Conservation (phyloP, 2,329 filamentous ascomycete genomes). For the Fusarium subglutinans region DNA sequence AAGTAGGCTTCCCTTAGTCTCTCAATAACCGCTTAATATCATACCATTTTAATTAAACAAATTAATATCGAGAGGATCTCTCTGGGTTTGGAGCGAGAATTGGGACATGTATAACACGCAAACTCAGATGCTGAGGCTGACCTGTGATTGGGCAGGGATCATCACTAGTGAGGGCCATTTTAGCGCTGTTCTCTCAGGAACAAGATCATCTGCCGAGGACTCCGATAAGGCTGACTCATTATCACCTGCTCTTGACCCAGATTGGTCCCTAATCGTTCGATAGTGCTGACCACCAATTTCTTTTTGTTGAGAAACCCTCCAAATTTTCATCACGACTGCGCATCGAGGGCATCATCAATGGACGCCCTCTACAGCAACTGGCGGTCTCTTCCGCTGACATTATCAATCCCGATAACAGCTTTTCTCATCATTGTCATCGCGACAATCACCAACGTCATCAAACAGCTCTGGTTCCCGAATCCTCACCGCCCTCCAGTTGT, state of each 20-base stretch:
- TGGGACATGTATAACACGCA: not conserved
- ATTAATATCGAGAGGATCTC: no score
- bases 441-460: constrained; percentile 79
- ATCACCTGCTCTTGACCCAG: not conserved
- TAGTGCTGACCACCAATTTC: not conserved
- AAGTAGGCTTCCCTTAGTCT: not conserved
- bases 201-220: not conserved
- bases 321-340: not conserved
- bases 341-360: not conserved
- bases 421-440: constrained; percentile 58
- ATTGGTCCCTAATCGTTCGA: not conserved
- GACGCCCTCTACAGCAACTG: not conserved
- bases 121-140: not conserved
- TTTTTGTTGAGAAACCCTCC: not conserved
- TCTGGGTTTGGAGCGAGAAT: fast-evolving
- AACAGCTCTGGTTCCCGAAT: constrained; percentile 82
- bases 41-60: fast-evolving
- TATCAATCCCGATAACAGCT: constrained; percentile 51
- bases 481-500: constrained; percentile 82
- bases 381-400: constrained; percentile 3
- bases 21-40: fast-evolving
- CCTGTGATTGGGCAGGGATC: not conserved
- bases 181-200: not conserved
- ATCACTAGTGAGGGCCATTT: not conserved
- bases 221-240: constrained; percentile 12